Percentiles rank a stretch among this genome's conserved stretches.
Conservation (phyloP, 352 stramenopile genomes). For the Elongisporangium undulatum region DNA sequence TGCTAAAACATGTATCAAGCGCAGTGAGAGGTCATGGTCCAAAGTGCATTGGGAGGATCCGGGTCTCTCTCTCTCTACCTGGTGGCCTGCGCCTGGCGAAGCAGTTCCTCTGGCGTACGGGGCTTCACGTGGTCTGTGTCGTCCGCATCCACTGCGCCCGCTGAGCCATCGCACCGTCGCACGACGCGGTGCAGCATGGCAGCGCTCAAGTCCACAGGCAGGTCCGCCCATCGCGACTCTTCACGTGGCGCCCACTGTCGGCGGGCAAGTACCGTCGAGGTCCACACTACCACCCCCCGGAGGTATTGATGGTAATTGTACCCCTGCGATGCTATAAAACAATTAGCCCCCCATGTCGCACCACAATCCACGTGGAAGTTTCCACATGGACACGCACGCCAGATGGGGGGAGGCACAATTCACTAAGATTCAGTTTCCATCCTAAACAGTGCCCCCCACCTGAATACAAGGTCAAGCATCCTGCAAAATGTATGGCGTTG, state of each 20-base stretch:
- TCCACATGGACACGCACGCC: too few species aligned
- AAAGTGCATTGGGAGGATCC: background rate
- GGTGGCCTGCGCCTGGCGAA: slow-evolving; percentile 38
- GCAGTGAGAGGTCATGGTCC: background rate
- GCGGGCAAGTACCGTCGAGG: background rate
- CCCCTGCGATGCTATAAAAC: background rate
- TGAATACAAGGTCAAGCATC: background rate
- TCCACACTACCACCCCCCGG: background rate
- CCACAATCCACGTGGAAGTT: background rate
- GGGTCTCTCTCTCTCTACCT: slow-evolving; percentile 9
- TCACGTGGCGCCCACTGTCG: background rate
- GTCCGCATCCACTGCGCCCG: background rate
- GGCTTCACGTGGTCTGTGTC: background rate
- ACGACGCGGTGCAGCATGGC: background rate
- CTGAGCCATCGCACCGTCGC: background rate
- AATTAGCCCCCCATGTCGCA: background rate
- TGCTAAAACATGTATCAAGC: slow-evolving; percentile 8
- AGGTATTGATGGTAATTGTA: background rate
- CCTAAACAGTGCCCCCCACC: background rate
- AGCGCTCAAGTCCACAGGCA: background rate
- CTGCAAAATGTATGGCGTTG: background rate
- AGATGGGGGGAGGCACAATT: background rate
- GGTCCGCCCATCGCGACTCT: background rate
- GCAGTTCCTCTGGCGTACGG: slow-evolving; percentile 29
- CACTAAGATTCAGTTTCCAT: background rate